Percentiles rank a stretch among this genome's conserved stretches.
Evolutionary conservation across 306 rosid genomes (phyloP).

Genomic region (Prunus davidiana): DNA sequence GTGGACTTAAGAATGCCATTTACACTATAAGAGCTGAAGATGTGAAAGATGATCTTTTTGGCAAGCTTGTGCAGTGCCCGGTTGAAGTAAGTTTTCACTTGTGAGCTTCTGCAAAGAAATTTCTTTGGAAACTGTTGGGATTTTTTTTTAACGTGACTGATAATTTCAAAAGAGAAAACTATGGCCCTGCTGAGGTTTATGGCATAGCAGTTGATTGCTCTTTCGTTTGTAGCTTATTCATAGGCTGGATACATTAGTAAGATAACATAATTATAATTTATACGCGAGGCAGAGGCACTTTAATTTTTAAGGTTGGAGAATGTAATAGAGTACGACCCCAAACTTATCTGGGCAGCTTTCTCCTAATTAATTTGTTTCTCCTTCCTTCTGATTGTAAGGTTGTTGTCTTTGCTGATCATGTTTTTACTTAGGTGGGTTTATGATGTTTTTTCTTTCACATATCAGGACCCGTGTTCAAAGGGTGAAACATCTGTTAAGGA

Average conservation of each 20-base stretch:
- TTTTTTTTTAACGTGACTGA: no score
- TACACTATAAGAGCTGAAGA: slow-evolving; percentile 80
- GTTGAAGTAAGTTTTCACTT: slow-evolving; percentile 41
- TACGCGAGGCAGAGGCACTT: no score
- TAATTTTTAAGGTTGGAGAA: no score
- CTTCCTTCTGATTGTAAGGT: neutral
- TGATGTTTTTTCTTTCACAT: neutral
- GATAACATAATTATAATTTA: no score
- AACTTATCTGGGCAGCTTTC: no score
- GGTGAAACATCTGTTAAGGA: slow-evolving; percentile 46
- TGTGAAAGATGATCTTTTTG: slow-evolving; percentile 64
- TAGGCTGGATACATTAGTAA: no score
- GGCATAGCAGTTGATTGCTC: no score
- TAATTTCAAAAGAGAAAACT: no score
- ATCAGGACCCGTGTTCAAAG: slow-evolving; percentile 55
- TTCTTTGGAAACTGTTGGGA: no score
- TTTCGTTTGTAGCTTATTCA: no score
- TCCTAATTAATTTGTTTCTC: neutral
- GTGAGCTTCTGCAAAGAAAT: neutral
- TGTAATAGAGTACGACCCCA: no score
- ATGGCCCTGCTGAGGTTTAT: no score
- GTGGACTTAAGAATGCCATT: slow-evolving; percentile 76
- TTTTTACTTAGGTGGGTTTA: neutral
- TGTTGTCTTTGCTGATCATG: neutral
- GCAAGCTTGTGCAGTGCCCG: slow-evolving; percentile 62